Percentiles rank a stretch among this genome's conserved stretches.
These are phyloP conservation scores for Tuber magnatum DNA, from an alignment of 495 filamentous ascomycete species.

Conservation along the genomic window DNA sequence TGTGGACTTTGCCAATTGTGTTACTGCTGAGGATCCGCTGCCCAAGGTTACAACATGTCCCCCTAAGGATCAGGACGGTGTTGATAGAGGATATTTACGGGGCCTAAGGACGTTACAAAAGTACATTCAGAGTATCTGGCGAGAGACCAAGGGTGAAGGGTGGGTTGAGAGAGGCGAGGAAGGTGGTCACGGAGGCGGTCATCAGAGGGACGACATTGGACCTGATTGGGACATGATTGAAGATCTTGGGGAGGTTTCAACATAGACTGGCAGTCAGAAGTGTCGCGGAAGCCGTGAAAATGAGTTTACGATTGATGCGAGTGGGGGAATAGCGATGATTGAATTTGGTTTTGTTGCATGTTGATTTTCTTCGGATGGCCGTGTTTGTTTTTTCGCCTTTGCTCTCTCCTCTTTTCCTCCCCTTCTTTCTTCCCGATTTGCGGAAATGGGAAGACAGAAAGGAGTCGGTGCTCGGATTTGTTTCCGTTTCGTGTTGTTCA, in stretches of 20 bases:
- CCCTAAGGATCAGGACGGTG: conserved; percentile 66
- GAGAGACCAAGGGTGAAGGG: conserved; percentile 59
- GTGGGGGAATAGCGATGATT: conserved; percentile 7
- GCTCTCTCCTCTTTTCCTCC: conserved; percentile 17
- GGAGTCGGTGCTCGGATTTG: conserved; percentile 33
- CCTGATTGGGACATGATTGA: conserved; percentile 35
- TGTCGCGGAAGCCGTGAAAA: background rate
- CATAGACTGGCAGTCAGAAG: conserved; percentile 23
- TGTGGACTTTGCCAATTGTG: conserved; percentile 96
- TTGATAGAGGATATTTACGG: conserved; percentile 83
- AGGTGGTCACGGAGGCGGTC: conserved; percentile 38
- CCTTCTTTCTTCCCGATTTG: background rate
- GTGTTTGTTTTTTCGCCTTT: conserved; percentile 29
- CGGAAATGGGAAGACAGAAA: conserved; percentile 30
- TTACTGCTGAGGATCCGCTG: conserved; percentile 71
- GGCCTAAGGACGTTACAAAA: conserved; percentile 70
- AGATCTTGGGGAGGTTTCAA: conserved; percentile 36
- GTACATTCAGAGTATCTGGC: conserved; percentile 84
- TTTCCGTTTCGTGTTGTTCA: background rate
- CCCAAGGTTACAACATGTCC: conserved; percentile 64
- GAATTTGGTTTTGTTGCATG: conserved; percentile 21
- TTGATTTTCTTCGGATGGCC: conserved; percentile 25
- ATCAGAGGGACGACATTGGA: conserved; percentile 35
- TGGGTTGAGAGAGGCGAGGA: conserved; percentile 46
- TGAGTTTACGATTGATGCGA: conserved; percentile 12